phyloP scores from a whole-genome alignment of 2,329 filamentous ascomycete genomes.

The Scedosporium aurantiacum region DNA sequence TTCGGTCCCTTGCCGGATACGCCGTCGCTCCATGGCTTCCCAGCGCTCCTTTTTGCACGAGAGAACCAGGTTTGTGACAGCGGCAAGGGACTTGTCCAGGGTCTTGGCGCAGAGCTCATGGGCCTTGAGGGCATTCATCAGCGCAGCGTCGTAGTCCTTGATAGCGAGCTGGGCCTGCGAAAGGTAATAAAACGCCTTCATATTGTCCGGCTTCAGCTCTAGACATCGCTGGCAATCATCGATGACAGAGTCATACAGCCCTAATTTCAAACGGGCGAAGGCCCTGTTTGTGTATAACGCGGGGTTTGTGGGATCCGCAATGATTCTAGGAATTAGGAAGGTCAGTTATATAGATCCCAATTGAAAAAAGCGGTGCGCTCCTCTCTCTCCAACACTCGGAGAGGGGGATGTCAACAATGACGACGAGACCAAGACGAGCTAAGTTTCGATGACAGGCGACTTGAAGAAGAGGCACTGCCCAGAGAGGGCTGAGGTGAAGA shows the following conservation, averaged over 20 bases:
- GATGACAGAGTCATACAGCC: constrained; percentile 62
- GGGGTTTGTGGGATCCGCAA: constrained; percentile 65
- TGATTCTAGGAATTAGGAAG: constrained; percentile 42
- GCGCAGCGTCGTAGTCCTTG: constrained; percentile 49
- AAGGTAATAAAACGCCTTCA: constrained; percentile 79
- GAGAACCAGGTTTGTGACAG: constrained; percentile 64
- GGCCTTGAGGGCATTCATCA: constrained; percentile 57
- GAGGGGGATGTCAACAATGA: no score
- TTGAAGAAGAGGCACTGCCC: not conserved
- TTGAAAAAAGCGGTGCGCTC: constrained; percentile 1
- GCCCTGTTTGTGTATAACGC: constrained; percentile 83
- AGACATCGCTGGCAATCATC: constrained; percentile 69
- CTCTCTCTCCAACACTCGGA: no score
- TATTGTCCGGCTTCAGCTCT: constrained; percentile 49
- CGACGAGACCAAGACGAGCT: not conserved
- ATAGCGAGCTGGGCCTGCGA: constrained; percentile 74
- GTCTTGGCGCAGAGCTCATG: constrained; percentile 57
- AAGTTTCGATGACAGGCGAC: not conserved
- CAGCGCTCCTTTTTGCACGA: constrained; percentile 78
- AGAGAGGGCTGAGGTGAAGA: not conserved
- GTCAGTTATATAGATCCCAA: not conserved
- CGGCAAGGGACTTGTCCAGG: constrained; percentile 55
- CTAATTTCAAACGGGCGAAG: constrained; percentile 66
- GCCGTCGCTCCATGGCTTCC: constrained; percentile 58
- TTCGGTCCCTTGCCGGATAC: constrained; percentile 42